Conservation (phyloP, 139 green algal species). For the Volvox africanus region DNA sequence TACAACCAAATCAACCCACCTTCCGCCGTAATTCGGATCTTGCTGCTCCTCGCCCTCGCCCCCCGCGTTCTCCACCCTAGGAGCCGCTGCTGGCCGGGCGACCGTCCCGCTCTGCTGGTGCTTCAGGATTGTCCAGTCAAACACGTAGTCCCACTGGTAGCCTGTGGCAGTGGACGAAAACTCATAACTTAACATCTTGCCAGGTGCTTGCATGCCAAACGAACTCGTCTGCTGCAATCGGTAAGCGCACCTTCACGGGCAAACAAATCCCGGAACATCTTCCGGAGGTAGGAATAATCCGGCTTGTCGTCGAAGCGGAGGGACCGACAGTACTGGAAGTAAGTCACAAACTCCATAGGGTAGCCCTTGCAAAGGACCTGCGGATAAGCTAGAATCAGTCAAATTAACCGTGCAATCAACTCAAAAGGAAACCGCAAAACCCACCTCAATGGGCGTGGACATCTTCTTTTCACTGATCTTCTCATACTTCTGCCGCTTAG, state of each 20-base stretch:
- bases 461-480: constrained; percentile 99
- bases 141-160: constrained; percentile 99
- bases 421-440: background rate
- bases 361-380: constrained; percentile 95
- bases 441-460: constrained; percentile 95
- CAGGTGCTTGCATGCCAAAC: no score
- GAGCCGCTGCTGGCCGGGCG: background rate
- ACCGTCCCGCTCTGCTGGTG: constrained; percentile 78
- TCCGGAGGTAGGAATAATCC: constrained; percentile 98
- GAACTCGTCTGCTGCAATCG: background rate
- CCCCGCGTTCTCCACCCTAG: background rate
- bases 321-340: constrained; percentile 92
- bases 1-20: background rate
- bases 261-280: constrained; percentile 99
- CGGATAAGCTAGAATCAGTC: background rate
- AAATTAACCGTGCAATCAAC: background rate
- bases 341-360: constrained; percentile 96
- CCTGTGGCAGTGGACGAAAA: constrained; percentile 62
- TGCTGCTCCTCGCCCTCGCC: constrained; percentile 26
- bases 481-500: constrained; percentile 99
- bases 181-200: no score
- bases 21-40: constrained; percentile 18
- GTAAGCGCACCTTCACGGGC: constrained; percentile 84
- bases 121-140: constrained; percentile 99
- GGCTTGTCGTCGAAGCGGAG: constrained; percentile 99